Conservation (phyloP, 106 monocot species). For the Dendrobium huoshanense region DNA sequence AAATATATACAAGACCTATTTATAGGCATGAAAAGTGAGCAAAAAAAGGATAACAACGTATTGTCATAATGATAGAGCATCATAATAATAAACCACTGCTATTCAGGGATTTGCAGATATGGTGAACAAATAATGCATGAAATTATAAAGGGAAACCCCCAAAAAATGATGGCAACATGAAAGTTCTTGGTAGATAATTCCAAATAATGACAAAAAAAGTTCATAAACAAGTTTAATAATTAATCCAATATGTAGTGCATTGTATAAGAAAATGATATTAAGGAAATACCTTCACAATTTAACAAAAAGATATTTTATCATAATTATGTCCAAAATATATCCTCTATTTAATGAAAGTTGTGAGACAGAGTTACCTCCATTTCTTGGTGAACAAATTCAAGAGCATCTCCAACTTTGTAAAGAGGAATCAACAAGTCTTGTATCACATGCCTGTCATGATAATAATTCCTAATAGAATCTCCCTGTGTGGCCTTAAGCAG, state of each 20-base stretch:
- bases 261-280: too few relatives aligned
- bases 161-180: too few relatives aligned
- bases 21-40: too few relatives aligned
- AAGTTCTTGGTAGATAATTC: too few relatives aligned
- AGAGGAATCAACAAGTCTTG: conserved; percentile 35
- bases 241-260: too few relatives aligned
- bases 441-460: conserved; percentile 36
- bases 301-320: not conserved
- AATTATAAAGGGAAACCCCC: not conserved
- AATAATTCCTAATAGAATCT: conserved; percentile 31
- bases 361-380: conserved; percentile 24
- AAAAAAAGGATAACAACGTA: too few relatives aligned
- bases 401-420: conserved; percentile 28
- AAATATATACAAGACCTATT: too few relatives aligned
- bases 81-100: too few relatives aligned
- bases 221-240: too few relatives aligned
- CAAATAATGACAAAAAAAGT: too few relatives aligned
- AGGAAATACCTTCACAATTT: not conserved
- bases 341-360: not conserved
- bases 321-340: not conserved
- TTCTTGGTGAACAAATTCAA: conserved; percentile 20
- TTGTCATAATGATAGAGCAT: too few relatives aligned
- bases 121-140: not conserved
- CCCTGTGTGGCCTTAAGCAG: conserved; percentile 36
- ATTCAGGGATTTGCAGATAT: too few relatives aligned